These are phyloP conservation scores for Pseudogymnoascus sp. DNA, from an alignment of 2,329 filamentous ascomycete genomes.

Conservation along the genomic window DNA sequence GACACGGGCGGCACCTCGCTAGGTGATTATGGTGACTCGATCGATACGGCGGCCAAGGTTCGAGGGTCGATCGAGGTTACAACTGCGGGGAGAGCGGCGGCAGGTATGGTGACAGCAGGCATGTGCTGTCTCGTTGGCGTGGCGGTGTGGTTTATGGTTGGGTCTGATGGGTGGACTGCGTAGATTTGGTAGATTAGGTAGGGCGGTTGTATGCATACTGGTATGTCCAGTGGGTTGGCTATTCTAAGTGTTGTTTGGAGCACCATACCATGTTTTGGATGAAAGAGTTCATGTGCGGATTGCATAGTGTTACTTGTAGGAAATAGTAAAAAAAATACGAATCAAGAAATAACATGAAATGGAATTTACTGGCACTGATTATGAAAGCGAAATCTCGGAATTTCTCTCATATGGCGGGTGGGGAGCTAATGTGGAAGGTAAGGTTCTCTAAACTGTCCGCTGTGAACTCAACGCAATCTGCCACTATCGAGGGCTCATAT, in stretches of 20 bases:
- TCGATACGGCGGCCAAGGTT: conserved; percentile 21
- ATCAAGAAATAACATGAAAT: not conserved
- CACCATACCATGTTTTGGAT: not conserved
- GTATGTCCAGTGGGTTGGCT: not conserved
- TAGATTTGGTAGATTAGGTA: not conserved
- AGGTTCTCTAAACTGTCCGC: not conserved
- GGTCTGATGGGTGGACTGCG: conserved; percentile 5
- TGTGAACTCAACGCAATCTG: not conserved
- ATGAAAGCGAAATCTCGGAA: not conserved
- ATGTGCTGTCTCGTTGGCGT: conserved; percentile 19
- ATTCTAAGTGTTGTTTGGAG: not conserved
- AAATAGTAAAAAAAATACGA: not conserved
- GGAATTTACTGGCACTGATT: not conserved
- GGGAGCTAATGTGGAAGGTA: not conserved
- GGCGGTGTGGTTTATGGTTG: conserved; percentile 11
- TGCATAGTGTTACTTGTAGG: not conserved
- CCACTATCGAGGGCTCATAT: not conserved
- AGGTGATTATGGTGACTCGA: conserved; percentile 27
- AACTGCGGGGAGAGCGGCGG: conserved; percentile 33
- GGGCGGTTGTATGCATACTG: not conserved
- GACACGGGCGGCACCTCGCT: conserved; percentile 48
- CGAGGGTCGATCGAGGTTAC: conserved; percentile 19
- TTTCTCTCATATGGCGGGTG: not conserved
- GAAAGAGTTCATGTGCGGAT: not conserved
- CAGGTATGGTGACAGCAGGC: conserved; percentile 33